phyloP scores from a whole-genome alignment of 83 land plant species.

The Picea mariana region DNA sequence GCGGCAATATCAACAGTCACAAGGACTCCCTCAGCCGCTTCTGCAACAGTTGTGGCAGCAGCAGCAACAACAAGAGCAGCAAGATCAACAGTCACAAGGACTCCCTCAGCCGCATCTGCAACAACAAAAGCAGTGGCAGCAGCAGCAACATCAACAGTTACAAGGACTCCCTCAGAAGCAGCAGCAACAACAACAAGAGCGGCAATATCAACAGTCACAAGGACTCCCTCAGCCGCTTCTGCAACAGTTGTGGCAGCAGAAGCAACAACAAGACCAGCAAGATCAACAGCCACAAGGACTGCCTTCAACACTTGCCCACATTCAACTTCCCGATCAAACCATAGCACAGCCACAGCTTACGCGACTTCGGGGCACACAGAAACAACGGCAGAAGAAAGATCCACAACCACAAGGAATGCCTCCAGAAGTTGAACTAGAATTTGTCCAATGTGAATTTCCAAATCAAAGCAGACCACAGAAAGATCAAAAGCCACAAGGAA shows the following conservation, averaged over 20 bases:
- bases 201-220: no score
- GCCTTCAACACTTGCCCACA: slow-evolving; percentile 55
- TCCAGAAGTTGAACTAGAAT: slow-evolving; percentile 14
- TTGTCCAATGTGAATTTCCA: slow-evolving; percentile 46
- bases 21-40: background rate
- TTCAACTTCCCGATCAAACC: slow-evolving; percentile 30
- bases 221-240: background rate
- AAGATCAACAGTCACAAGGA: slow-evolving; percentile 48
- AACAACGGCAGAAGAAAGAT: slow-evolving; percentile 39
- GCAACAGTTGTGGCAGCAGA: slow-evolving; percentile 88
- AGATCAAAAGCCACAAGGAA: no score
- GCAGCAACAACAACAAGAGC: no score
- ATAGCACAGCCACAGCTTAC: slow-evolving; percentile 42
- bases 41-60: slow-evolving; percentile 88
- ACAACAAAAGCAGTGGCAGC: no score
- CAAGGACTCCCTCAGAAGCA: no score
- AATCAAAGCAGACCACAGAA: slow-evolving; percentile 27
- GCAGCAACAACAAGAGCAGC: slow-evolving; percentile 40
- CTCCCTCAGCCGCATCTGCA: no score
- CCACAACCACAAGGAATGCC: slow-evolving; percentile 55
- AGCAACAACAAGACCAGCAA: slow-evolving; percentile 40
- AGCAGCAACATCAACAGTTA: no score
- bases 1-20: no score
- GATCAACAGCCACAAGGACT: slow-evolving; percentile 53
- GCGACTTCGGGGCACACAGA: slow-evolving; percentile 21